Evolutionary conservation across 2,329 filamentous ascomycete genomes (phyloP).

Genomic region (Fusarium nelsonii): DNA sequence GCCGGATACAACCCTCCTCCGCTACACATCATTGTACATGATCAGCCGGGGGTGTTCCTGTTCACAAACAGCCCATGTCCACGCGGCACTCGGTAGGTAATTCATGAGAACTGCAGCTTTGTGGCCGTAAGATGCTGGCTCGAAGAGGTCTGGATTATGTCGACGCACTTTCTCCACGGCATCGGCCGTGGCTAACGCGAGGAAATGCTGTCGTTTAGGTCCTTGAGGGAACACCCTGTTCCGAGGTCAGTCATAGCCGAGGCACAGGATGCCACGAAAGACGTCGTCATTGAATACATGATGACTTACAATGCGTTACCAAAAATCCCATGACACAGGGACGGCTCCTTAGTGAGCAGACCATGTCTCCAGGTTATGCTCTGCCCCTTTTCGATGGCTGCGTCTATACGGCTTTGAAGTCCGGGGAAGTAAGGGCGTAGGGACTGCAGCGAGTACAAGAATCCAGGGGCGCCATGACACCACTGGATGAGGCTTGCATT

Average conservation of each 20-base stretch:
- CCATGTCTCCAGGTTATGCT: slow-evolving; percentile 68
- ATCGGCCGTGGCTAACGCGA: slow-evolving; percentile 68
- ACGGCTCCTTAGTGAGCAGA: slow-evolving; percentile 72
- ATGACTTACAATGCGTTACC: slow-evolving; percentile 71
- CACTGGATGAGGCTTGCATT: slow-evolving; percentile 69
- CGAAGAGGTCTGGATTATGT: slow-evolving; percentile 52
- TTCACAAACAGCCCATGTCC: slow-evolving; percentile 54
- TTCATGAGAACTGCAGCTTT: slow-evolving; percentile 51
- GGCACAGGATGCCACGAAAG: slow-evolving; percentile 40
- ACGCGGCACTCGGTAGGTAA: slow-evolving; percentile 55
- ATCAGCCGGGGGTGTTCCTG: slow-evolving; percentile 52
- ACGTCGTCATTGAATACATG: slow-evolving; percentile 54
- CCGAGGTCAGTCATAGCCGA: slow-evolving; percentile 40
- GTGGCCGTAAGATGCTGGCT: slow-evolving; percentile 54
- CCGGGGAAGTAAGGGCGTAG: slow-evolving; percentile 68
- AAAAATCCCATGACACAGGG: slow-evolving; percentile 73
- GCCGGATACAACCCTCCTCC: slow-evolving; percentile 33
- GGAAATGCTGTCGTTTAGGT: slow-evolving; percentile 63
- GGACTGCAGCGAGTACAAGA: slow-evolving; percentile 68
- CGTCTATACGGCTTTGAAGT: slow-evolving; percentile 65
- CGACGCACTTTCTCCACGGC: slow-evolving; percentile 61
- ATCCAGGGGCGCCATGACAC: slow-evolving; percentile 75
- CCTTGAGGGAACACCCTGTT: slow-evolving; percentile 51
- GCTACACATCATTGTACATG: slow-evolving; percentile 54
- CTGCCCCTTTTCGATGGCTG: slow-evolving; percentile 63